phyloP scores from a whole-genome alignment of 108 stramenopile species.

The Nitzschia palea region DNA sequence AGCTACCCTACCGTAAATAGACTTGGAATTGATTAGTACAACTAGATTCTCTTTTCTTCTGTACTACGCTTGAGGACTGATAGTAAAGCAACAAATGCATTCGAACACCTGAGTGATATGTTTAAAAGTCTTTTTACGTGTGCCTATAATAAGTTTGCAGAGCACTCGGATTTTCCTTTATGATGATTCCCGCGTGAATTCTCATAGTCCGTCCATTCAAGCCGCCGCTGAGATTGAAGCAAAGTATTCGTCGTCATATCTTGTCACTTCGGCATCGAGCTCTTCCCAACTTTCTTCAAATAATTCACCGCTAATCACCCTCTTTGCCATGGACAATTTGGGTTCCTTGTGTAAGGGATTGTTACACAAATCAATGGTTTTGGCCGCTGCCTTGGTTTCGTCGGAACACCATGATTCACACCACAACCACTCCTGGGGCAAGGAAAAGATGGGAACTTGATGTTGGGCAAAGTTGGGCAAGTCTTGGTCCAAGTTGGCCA shows the following conservation, averaged over 20 bases:
- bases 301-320: constrained; percentile 91
- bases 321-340: constrained; percentile 98
- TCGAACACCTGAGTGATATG: too few relatives aligned
- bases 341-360: constrained; percentile 99
- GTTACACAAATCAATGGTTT: constrained; percentile 99
- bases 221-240: background rate
- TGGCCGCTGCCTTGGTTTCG: constrained; percentile 91
- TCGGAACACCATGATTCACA: constrained; percentile 99
- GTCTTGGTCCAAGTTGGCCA: constrained; percentile 97
- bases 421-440: constrained; percentile 99
- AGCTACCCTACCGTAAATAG: too few relatives aligned
- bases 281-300: constrained; percentile 98
- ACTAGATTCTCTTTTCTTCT: too few relatives aligned
- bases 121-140: too few relatives aligned
- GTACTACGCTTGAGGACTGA: too few relatives aligned
- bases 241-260: constrained; percentile 47
- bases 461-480: constrained; percentile 97
- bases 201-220: too few relatives aligned
- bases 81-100: too few relatives aligned
- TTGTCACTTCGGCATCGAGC: constrained; percentile 91
- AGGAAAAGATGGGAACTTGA: constrained; percentile 83
- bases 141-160: too few relatives aligned
- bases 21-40: too few relatives aligned
- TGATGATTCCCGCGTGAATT: too few relatives aligned
- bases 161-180: too few relatives aligned